Evolutionary conservation across 2,329 filamentous ascomycete species (phyloP), one percentile per base, ranked within the genome.

Genomic region (Alternaria incomplexa): DNA sequence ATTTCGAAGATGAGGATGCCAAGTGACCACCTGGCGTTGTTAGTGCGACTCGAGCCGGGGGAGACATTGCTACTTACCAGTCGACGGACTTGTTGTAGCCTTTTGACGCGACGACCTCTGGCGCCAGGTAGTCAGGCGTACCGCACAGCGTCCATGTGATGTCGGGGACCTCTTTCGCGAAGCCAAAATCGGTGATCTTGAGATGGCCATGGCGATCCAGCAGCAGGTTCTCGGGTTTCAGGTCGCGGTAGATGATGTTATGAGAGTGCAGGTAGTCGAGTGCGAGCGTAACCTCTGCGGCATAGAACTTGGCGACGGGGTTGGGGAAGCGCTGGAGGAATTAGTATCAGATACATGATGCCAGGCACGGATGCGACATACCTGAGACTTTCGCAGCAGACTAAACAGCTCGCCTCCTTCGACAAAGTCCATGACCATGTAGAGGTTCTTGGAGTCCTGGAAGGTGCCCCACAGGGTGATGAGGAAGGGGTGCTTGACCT

Each of bases 351-450:
- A 20, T 12, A 46, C 11, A 25, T 54, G n/a, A 59, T 20, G 28
- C 28, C 12, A 5, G 8, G 43, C 7, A 23, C 32, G 11, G 7
- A 55, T 22, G 28, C 13, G 22, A 61, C 28, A n/a, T 47, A 62
- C 59, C 59, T 62, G 59, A 5, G 95, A 98, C 82, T 99, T 98
- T 73, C 96, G 88, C 73, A 99, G 84, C 74, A 99, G 83, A 71
- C 95, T 98, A 81, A 99, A 99, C 58, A 99, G 86, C 85, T 99
- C 96, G 76, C 96, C 96, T 71, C 96, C 96, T 82, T 99, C 96
- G 57, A 99, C 95, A 84, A 99, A 99, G 81, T 99, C 96, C 96
- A 99, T 99, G 75, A 99, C 96, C 96, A 99, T 99, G 87, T 99
- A 99, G 36, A 99, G 85, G 79, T 97, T 98, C 83, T 90, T 93